Conservation (phyloP, 805 yeast genomes). For the Geotrichum ghanense region DNA sequence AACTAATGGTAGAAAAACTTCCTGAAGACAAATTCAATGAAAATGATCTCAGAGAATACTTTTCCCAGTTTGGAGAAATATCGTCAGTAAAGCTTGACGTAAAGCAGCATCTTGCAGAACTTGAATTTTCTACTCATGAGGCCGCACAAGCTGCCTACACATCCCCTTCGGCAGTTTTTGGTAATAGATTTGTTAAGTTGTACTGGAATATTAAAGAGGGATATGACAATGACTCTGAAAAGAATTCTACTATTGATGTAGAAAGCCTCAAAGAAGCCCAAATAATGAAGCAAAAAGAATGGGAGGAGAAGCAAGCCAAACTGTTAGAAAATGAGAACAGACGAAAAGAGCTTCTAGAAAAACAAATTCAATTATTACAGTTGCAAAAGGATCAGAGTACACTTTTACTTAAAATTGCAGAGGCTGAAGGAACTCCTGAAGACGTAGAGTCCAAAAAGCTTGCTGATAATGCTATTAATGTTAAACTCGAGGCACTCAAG, state of each 20-base stretch:
- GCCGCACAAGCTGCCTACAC: constrained; percentile 34
- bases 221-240: constrained; percentile 13
- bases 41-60: constrained; percentile 24
- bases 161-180: constrained; percentile 34
- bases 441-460: constrained; percentile 12
- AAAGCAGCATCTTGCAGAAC: constrained; percentile 25
- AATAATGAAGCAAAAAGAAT: constrained; percentile 30
- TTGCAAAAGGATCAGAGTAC: constrained; percentile 22
- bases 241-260: constrained; percentile 23
- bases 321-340: constrained; percentile 25
- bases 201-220: constrained; percentile 27
- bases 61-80: constrained; percentile 33
- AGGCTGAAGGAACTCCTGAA: constrained; percentile 13
- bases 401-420: constrained; percentile 13
- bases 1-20: constrained; percentile 32
- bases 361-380: constrained; percentile 27
- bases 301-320: constrained; percentile 29
- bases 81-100: constrained; percentile 21
- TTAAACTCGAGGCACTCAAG: constrained; percentile 25
- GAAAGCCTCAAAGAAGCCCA: constrained; percentile 30
- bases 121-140: constrained; percentile 29
- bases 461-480: constrained; percentile 21
- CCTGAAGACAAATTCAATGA: constrained; percentile 34
- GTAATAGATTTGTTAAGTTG: constrained; percentile 38
- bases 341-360: constrained; percentile 25